Evolutionary conservation across 352 stramenopile genomes (phyloP), one percentile per base, ranked within the genome.

Genomic region (Phytophthora pseudosyringae): DNA sequence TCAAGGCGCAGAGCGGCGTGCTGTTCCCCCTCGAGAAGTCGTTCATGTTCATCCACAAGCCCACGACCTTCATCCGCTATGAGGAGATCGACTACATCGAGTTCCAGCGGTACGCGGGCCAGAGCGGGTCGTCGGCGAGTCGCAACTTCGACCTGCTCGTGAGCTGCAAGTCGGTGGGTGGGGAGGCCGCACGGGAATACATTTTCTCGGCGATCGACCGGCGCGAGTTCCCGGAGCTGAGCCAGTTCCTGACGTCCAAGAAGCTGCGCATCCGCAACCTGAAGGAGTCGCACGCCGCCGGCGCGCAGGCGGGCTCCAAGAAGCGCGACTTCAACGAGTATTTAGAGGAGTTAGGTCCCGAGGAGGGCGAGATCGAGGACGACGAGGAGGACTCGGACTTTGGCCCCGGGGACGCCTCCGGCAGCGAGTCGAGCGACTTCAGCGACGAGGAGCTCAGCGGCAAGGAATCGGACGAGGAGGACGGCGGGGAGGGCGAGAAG

Each of bases 41-140:
- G 68, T 99, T 99, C 78, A 98, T 99, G 81, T 99, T 99, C 72
- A 99, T 99, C 70, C 97, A 99, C 87, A 99, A 99, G 76, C 98
- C 98, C 21, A 98, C 97, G 55, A 95, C 98, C 21, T 92, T 99
- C 62, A 98, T 99, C 76, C 91, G 94, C 56, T 99, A 99, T 80
- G 97, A 99, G 66, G 97, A 99, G 79, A 96, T 99, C 47, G 93
- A 99, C 69, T 98, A 91, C 69, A 96, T 99, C 26, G 96, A 99
- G 76, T 99, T 99, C 73, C 95, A 99, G 78, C 88, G 97, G 8
- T 99, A 99, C 71, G 93, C 94, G 1, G 95, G 95, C 5, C 94
- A 98, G 67, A 84, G 70, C 26, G 83, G 81, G 1, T 89, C 83
- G 28, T 90, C 80, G 1, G 97, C 92, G 4, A 98, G 91, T 46